Evolutionary conservation across 169 alveolate species (phyloP), one percentile per base, ranked within the genome.

Genomic region (Pseudocohnilembus persalinus): DNA sequence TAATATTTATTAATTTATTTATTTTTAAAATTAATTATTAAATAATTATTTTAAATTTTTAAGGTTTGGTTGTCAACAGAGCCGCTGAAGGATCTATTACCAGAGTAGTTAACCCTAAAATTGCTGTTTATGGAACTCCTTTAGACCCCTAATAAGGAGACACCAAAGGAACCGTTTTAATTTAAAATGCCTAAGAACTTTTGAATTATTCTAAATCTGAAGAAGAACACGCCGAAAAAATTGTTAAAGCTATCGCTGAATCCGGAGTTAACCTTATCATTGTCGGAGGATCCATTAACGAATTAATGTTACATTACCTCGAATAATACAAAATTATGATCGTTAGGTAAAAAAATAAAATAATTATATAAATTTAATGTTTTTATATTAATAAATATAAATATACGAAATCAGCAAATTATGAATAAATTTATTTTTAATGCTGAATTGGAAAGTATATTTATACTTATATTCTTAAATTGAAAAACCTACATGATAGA

Each of bases 121-220:
- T 98, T 63, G 97, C 99, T 90, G 99, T 98, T 34, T 95, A 97
- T 82, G 98, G 99, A 88, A 97, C 99, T 87, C 99, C 99, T 74
- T 93, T 99, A 30, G 99, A 99, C 86, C 89, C 98, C 78, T 96
- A 97, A 81, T 92, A 96, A 33, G 98, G 99, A 27, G 99, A 99
- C 87, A 98, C 99, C 28, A 98, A 98, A 93, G 99, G 99, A 88
- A 99, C 99, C 6, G 99, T 99, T 31, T 95, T 99, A 63, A 89
- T 99, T 68, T 98, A 97, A 89, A 98, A 96, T 31, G 99, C 99
- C 26, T 98, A 97, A 85, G 99, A 99, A 83, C 96, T 98, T 80
- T 82, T 87, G 83, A 93, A 92, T 83, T 96, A 96, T 88, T 92
- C 97, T 24, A 91, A 92, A 88, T 88, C 94, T 74, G 98, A 96